Conservation (phyloP, 176 grass and related monocot species). For the Dendrocalamus sinicus region DNA sequence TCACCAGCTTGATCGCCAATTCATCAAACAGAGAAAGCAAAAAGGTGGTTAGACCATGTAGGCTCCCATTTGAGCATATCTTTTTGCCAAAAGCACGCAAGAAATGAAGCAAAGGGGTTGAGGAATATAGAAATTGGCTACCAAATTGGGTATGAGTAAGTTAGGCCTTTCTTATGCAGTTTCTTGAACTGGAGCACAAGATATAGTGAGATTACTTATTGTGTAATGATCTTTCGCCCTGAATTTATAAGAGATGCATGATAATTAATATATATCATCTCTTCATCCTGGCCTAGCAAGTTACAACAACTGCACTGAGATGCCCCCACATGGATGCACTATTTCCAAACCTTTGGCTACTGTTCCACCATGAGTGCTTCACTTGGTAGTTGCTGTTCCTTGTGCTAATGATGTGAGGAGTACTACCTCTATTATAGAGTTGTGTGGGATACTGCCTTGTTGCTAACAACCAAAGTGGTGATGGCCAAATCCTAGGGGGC, state of each 20-base stretch:
- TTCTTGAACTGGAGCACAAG: background rate
- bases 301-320: background rate
- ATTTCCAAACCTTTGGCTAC: constrained; percentile 25
- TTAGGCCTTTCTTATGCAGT: background rate
- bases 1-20: constrained; percentile 18
- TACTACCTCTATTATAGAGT: constrained; percentile 21
- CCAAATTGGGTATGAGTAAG: constrained; percentile 8
- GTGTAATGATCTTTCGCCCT: constrained; percentile 19
- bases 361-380: constrained; percentile 4
- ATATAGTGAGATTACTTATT: background rate
- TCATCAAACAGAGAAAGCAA: constrained; percentile 26
- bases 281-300: background rate
- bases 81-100: constrained; percentile 12
- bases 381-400: constrained; percentile 5
- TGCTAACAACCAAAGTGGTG: constrained; percentile 45
- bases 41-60: constrained; percentile 35
- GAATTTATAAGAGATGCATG: background rate
- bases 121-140: background rate
- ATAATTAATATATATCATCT: background rate
- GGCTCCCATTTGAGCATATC: background rate
- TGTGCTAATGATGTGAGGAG: constrained; percentile 23
- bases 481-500: constrained; percentile 32
- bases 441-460: constrained; percentile 27
- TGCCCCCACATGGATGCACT: constrained; percentile 36
- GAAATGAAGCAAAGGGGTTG: constrained; percentile 7